Evolutionary conservation across 805 yeast species (phyloP), one percentile per base, ranked within the genome.

Genomic region (Sugiyamaella boreocaroliniensis): DNA sequence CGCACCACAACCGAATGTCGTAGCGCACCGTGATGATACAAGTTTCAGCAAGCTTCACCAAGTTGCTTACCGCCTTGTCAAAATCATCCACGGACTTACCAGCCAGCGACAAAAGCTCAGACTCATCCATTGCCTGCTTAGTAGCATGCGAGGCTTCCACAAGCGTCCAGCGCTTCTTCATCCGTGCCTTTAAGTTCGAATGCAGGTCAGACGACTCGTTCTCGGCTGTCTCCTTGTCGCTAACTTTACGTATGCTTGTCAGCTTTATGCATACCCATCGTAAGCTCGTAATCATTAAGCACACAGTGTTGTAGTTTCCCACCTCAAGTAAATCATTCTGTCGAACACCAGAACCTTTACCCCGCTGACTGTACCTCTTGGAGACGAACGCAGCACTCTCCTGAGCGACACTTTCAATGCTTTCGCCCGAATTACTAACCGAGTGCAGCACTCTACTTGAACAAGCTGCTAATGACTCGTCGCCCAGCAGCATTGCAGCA

Each of bases 181-280:
- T 58, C 11, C 59, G 53, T 1, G 63, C 45, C 42, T 56, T 42
- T 9, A 56, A 40, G 34, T 37, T 51, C 43, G 15, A 47, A 50
- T 19, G 42, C 41, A 48, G 45, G 2, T 46, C 52, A n/a, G 29
- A 47, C 15, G 29, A 8, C n/a, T 48, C 57, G n/a, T 43, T 42
- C 20, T 37, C 50, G 26, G 55, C 51, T 16, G 46, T 9, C 18
- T 43, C 48, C 19, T 14, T 15, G 26, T 49, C 61, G 10, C 42
- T 49, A n/a, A 71, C 73, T 49, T 78, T 76, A 50, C 78, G 72
- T 62, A 82, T 67, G 4, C 62, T 62, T 0, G 86, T 84, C 44
- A 86, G 71, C 86, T 89, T 83, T 15, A 71, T 60, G 42, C 79
- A 65, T 2, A 82, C 69, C 82, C 89, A 80, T 15, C 73, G 68